A percentile compares a stretch with the other conserved stretches of the same genome.
These are phyloP conservation scores for Dichomitus squalens DNA, from an alignment of 1,284 basidiomycete species.

Conservation along the genomic window DNA sequence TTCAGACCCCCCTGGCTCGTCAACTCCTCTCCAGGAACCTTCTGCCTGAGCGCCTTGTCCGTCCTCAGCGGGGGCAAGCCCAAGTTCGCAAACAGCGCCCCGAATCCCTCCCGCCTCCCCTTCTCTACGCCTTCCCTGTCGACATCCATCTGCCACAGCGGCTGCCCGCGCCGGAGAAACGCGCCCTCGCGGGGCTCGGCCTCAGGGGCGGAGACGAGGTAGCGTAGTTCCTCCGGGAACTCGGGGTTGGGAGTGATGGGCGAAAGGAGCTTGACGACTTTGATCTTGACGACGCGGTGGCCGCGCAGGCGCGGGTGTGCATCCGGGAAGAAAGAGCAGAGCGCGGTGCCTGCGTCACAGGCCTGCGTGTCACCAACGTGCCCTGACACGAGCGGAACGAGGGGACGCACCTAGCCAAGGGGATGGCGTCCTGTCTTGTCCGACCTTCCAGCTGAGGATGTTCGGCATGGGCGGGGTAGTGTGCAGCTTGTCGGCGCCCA, in stretches of 20 bases:
- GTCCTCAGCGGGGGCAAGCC: constrained; percentile 1
- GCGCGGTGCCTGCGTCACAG: background rate
- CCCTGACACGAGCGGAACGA: background rate
- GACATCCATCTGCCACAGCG: constrained; percentile 1
- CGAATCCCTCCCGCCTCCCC: constrained; percentile 1
- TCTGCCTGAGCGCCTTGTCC: background rate
- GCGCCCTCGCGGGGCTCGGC: background rate
- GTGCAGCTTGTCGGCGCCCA: background rate
- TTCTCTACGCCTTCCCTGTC: background rate
- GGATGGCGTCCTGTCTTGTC: background rate
- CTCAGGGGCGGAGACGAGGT: background rate
- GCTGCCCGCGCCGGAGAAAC: background rate
- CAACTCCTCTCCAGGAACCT: background rate
- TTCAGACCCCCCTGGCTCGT: background rate
- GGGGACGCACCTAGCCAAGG: constrained; percentile 9
- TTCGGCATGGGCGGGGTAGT: constrained; percentile 1
- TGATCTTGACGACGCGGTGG: background rate
- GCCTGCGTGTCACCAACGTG: background rate
- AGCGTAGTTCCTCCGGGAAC: constrained; percentile 2
- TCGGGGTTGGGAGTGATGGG: constrained; percentile 8
- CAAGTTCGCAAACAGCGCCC: constrained; percentile 8
- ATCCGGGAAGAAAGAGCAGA: constrained; percentile 5
- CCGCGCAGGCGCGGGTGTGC: background rate
- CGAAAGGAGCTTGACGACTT: background rate
- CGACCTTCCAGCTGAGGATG: constrained; percentile 1